Conservation (phyloP, 228 moss, liverwort and hornwort species). For the Sphagnum magellanicum region DNA sequence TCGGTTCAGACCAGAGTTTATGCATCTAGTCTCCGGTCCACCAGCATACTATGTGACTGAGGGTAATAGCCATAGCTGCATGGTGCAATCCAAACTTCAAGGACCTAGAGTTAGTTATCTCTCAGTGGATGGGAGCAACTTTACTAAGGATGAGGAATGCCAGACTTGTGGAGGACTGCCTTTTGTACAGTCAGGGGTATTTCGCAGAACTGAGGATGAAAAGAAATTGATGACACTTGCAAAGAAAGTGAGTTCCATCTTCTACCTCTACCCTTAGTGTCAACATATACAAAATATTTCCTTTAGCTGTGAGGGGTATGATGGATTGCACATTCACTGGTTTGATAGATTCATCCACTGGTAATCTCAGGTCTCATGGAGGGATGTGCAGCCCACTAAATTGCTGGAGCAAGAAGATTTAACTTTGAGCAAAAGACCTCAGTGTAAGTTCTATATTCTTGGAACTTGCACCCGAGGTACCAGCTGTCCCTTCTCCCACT, state of each 20-base stretch:
- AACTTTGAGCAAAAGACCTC: slow-evolving; percentile 12
- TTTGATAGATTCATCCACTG: too few species aligned
- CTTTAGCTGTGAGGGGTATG: too few species aligned
- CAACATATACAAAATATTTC: too few species aligned
- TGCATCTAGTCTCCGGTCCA: slow-evolving; percentile 28
- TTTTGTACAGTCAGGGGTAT: slow-evolving; percentile 33
- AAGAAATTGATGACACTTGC: slow-evolving; percentile 25
- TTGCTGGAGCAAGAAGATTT: slow-evolving; percentile 12
- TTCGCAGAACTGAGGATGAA: slow-evolving; percentile 30
- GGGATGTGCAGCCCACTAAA: slow-evolving; percentile 6
- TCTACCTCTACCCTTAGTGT: background rate
- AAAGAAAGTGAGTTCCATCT: slow-evolving; percentile 26
- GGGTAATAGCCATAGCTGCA: slow-evolving; percentile 14
- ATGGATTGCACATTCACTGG: too few species aligned
- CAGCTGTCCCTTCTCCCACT: slow-evolving; percentile 48
- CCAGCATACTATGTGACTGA: slow-evolving; percentile 28
- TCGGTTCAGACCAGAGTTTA: slow-evolving; percentile 51
- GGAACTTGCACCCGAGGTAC: slow-evolving; percentile 50
- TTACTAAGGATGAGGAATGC: slow-evolving; percentile 9
- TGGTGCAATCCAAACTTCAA: slow-evolving; percentile 5
- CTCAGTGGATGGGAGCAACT: slow-evolving; percentile 11
- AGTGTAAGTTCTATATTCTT: slow-evolving; percentile 45
- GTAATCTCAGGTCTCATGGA: slow-evolving; percentile 11
- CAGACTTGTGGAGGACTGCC: slow-evolving; percentile 19
- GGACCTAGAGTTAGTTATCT: slow-evolving; percentile 15